Conservation (phyloP, 441 rosid species). For the Populus hybrid region DNA sequence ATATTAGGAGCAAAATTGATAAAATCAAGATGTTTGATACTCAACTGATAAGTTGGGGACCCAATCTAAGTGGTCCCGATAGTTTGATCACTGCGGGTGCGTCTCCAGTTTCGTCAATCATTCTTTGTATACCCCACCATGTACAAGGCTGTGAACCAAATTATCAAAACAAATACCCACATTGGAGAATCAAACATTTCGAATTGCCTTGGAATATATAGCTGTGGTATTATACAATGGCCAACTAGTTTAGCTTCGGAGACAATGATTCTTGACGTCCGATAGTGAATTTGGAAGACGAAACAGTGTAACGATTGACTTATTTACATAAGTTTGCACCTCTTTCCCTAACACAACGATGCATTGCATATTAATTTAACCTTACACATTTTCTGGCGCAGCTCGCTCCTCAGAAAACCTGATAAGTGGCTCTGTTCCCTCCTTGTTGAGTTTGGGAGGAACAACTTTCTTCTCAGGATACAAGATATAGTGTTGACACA, state of each 20-base stretch:
- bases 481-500: slow-evolving; percentile 39
- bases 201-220: background rate
- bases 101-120: too few species aligned
- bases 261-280: background rate
- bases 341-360: background rate
- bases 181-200: background rate
- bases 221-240: background rate
- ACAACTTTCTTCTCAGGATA: slow-evolving; percentile 34
- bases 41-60: too few species aligned
- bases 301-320: background rate
- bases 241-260: background rate
- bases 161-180: background rate
- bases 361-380: background rate
- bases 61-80: too few species aligned
- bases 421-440: slow-evolving; percentile 45
- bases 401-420: slow-evolving; percentile 30
- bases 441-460: slow-evolving; percentile 31
- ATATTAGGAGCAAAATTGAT: too few species aligned
- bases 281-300: background rate
- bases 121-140: too few species aligned
- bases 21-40: too few species aligned
- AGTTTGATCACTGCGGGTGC: too few species aligned
- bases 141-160: background rate
- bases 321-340: background rate
- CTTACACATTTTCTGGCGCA: slow-evolving; percentile 45